Evolutionary conservation across 2,329 filamentous ascomycete genomes (phyloP).

Genomic region (Ophiostoma sp.): DNA sequence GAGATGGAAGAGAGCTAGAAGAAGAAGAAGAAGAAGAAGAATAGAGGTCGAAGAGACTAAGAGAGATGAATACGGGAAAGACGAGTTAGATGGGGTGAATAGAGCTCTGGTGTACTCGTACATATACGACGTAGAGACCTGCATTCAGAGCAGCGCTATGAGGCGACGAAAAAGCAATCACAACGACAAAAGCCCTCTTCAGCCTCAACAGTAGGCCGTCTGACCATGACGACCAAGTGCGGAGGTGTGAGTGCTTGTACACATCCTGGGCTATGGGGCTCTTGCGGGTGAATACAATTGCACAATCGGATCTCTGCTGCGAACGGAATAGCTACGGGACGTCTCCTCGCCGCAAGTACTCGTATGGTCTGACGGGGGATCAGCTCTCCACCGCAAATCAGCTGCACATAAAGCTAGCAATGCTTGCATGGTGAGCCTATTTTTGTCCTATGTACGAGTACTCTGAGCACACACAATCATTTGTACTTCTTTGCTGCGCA

Average conservation of each 20-base stretch:
- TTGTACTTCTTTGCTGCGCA: no score
- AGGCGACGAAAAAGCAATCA: not conserved
- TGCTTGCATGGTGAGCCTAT: not conserved
- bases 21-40: not conserved
- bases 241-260: no score
- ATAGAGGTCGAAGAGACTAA: not conserved
- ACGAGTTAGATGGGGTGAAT: not conserved
- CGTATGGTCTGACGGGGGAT: not conserved
- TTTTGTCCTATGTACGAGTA: not conserved
- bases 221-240: not conserved
- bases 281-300: no score
- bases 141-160: no score
- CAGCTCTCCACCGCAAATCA: not conserved
- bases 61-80: not conserved
- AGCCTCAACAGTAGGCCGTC: not conserved
- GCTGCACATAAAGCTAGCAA: not conserved
- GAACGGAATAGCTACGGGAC: not conserved
- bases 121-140: not conserved
- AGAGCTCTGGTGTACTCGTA: not conserved
- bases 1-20: not conserved
- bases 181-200: not conserved
- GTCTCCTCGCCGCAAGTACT: not conserved
- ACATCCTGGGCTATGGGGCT: no score
- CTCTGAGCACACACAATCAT: not conserved
- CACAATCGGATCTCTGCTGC: no score